These are phyloP conservation scores for Cucumis hystrix DNA, from an alignment of 306 rosid genomes.

Conservation along the genomic window DNA sequence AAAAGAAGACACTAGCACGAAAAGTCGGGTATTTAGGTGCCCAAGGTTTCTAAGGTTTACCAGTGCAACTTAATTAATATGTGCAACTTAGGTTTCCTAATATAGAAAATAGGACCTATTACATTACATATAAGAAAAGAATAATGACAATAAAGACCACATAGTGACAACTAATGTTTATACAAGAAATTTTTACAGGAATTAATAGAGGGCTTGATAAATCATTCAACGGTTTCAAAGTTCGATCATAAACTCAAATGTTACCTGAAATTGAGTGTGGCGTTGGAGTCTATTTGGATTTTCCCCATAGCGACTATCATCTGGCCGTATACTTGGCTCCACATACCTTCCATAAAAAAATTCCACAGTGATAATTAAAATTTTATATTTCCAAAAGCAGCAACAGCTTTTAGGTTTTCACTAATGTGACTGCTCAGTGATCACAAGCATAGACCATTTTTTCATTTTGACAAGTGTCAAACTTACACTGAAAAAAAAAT, in stretches of 20 bases:
- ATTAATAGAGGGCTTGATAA: neutral
- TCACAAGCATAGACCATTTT: neutral
- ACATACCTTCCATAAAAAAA: constrained; percentile 48
- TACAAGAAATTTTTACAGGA: neutral
- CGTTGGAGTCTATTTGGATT: constrained; percentile 96
- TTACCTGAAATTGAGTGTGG: constrained; percentile 95
- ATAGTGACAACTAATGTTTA: neutral
- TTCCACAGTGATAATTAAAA: constrained; percentile 18
- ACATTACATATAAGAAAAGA: no score
- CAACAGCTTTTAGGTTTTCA: neutral
- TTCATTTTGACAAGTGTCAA: neutral
- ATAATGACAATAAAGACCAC: no score
- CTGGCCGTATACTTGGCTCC: constrained; percentile 92
- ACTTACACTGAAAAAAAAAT: no score
- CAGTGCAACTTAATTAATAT: no score
- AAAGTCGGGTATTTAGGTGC: no score
- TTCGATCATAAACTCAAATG: neutral
- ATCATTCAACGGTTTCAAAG: neutral
- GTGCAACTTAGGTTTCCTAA: no score
- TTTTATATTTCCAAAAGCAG: constrained; percentile 3
- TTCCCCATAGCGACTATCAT: constrained; percentile 96
- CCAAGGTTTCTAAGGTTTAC: no score
- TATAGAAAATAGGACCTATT: no score
- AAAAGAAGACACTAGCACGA: no score
- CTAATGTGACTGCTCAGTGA: neutral